Evolutionary conservation across 1,284 basidiomycete species (phyloP).

Genomic region (Cutaneotrichosporon cyanovorans): DNA sequence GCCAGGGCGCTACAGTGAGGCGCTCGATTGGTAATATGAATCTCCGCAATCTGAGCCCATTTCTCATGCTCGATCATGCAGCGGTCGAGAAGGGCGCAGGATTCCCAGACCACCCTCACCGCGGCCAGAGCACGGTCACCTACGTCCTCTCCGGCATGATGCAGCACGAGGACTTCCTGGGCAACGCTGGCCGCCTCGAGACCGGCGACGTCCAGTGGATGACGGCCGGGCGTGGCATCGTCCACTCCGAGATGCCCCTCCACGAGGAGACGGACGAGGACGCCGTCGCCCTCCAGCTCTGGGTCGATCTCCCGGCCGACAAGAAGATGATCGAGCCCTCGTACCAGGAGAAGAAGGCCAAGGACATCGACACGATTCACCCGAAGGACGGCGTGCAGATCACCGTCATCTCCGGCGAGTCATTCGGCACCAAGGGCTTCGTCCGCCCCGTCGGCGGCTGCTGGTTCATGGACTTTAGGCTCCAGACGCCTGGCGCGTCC

Average conservation of each 20-base stretch:
- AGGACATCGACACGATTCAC: slow-evolving; percentile 53
- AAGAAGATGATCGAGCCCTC: slow-evolving; percentile 66
- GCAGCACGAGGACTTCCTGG: slow-evolving; percentile 85
- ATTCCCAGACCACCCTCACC: slow-evolving; percentile 70
- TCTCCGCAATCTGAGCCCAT: slow-evolving; percentile 77
- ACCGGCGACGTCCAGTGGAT: slow-evolving; percentile 92
- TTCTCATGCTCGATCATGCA: slow-evolving; percentile 60
- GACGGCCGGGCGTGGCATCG: slow-evolving; percentile 63
- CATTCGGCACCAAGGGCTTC: slow-evolving; percentile 73
- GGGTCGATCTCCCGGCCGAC: slow-evolving; percentile 84
- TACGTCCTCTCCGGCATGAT: slow-evolving; percentile 60
- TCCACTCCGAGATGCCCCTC: slow-evolving; percentile 84
- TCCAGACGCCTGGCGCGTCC: slow-evolving; percentile 57
- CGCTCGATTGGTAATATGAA: slow-evolving; percentile 72
- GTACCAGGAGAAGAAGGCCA: slow-evolving; percentile 50
- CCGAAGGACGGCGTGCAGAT: slow-evolving; percentile 67
- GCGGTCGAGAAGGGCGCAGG: slow-evolving; percentile 47
- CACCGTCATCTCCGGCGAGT: slow-evolving; percentile 82
- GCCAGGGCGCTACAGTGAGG: slow-evolving; percentile 79
- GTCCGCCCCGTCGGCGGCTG: slow-evolving; percentile 85
- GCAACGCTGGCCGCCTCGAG: slow-evolving; percentile 69
- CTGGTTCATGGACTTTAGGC: slow-evolving; percentile 80
- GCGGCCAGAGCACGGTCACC: slow-evolving; percentile 68
- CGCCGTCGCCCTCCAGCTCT: slow-evolving; percentile 71
- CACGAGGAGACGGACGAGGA: slow-evolving; percentile 52